These are phyloP conservation scores for Saxophila tyrrhenica DNA, from an alignment of 495 filamentous ascomycete genomes.

Conservation along the genomic window DNA sequence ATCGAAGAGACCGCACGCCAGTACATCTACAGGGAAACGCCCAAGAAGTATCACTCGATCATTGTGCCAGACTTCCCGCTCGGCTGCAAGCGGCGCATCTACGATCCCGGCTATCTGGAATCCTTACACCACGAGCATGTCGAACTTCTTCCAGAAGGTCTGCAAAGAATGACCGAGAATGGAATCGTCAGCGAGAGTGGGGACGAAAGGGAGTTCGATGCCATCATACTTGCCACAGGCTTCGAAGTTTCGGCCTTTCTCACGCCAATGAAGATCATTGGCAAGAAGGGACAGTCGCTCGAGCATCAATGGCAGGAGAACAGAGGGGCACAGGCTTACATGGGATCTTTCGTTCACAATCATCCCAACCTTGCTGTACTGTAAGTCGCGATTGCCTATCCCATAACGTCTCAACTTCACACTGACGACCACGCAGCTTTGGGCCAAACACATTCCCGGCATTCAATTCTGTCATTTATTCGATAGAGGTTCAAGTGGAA, in stretches of 20 bases:
- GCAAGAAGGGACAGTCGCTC: conserved; percentile 24
- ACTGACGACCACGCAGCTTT: conserved; percentile 26
- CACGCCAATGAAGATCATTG: conserved; percentile 29
- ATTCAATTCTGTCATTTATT: conserved; percentile 33
- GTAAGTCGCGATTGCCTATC: too few species aligned
- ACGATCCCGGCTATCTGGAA: conserved; percentile 26
- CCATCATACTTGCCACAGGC: conserved; percentile 36
- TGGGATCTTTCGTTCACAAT: conserved; percentile 26
- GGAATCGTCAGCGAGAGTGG: conserved; percentile 27
- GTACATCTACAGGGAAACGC: conserved; percentile 31
- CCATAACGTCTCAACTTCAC: conserved; percentile 19
- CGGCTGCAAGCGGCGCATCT: conserved; percentile 37
- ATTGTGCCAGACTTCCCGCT: conserved; percentile 34
- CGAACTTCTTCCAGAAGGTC: conserved; percentile 27
- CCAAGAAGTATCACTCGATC: conserved; percentile 33
- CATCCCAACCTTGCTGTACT: conserved; percentile 37
- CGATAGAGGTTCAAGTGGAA: conserved; percentile 31
- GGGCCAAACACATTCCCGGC: conserved; percentile 37
- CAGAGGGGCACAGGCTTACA: conserved; percentile 33
- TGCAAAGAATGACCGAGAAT: conserved; percentile 27
- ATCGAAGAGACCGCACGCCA: conserved; percentile 13
- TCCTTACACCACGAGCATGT: conserved; percentile 28
- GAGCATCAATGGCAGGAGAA: conserved; percentile 30
- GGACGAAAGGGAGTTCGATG: conserved; percentile 26
- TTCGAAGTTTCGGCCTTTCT: conserved; percentile 30